Percentiles rank a stretch among this genome's conserved stretches.
Conservation (phyloP, 495 filamentous ascomycete species). For the Neurospora sp. region DNA sequence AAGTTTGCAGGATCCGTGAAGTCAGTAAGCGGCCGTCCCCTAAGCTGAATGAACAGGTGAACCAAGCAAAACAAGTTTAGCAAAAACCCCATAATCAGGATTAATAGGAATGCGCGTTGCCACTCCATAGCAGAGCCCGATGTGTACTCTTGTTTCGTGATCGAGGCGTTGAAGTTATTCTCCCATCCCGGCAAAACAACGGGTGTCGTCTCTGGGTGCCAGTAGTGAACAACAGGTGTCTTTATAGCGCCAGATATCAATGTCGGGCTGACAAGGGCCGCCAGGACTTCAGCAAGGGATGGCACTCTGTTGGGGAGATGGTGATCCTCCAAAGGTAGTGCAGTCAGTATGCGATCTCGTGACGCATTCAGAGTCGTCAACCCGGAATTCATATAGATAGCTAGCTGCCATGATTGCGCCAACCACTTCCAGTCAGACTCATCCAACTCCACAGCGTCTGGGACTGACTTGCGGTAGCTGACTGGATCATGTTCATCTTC, state of each 20-base stretch:
- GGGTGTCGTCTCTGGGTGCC: constrained; percentile 26
- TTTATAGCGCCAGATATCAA: constrained; percentile 43
- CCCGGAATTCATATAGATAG: constrained; percentile 51
- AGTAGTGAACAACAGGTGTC: constrained; percentile 44
- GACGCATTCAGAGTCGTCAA: constrained; percentile 46
- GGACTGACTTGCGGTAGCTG: constrained; percentile 36
- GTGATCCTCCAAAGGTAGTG: constrained; percentile 29
- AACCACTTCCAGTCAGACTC: constrained; percentile 49
- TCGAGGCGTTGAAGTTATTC: constrained; percentile 46
- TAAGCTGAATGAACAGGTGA: constrained; percentile 16
- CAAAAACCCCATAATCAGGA: constrained; percentile 7
- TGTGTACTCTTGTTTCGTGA: constrained; percentile 51
- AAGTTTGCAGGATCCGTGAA: constrained; percentile 68
- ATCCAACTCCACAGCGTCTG: constrained; percentile 24
- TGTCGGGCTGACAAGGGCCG: constrained; percentile 55
- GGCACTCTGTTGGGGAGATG: constrained; percentile 35
- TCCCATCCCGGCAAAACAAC: constrained; percentile 21
- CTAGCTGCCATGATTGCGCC: constrained; percentile 44
- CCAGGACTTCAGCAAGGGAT: constrained; percentile 55
- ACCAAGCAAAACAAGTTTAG: constrained; percentile 8
- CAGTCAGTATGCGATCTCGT: constrained; percentile 54
- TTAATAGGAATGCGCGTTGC: constrained; percentile 40
- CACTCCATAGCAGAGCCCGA: constrained; percentile 46
- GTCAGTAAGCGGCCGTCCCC: constrained; percentile 33
- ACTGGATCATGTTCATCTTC: constrained; percentile 41